Base-by-base conservation (phyloP, 2,329 filamentous ascomycete genomes). In the Drechslerella dactyloides region DNA sequence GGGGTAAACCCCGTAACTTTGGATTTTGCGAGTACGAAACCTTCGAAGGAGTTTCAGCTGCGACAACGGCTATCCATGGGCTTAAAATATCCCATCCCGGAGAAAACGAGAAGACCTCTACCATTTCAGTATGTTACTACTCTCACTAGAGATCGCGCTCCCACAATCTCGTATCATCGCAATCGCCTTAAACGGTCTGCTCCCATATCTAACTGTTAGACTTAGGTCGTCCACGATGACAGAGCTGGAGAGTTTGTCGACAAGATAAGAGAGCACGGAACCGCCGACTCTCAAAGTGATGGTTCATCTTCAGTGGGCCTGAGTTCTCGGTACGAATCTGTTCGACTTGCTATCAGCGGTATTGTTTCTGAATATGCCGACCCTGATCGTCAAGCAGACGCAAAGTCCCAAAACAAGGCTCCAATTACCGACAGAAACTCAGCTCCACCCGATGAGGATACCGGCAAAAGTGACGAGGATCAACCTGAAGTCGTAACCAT, bases 1-100 rank as follows among this genome's bases (percentile, higher is more conserved):
- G 91, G 75, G 87, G 90, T 75, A 94, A 93, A 81, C 87, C 88
- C 63, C 88, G 89, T 80, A 89, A 88, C 74, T 97, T 97, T 82
- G 94, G 93, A 13, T 97, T 99, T 81, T 94, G 93, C 69, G 90
- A 97, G 80, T 99, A 90, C 80, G 93, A 96, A 74, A 93, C 97
- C 79, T 87, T 89, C 23, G 90, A 96, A 79, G 93, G 92, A 75
- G 58, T 72, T 10, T 55, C 60, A 3, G 68, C 60, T 13, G 68
- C 68, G 6, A 35, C 64, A 21, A 72, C 51, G 10, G 23, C 55
- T 1, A n/a, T 72, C 7, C 35, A 72, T 33, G 60, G 62, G 19
- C 37, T 72, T 13, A 54, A 50, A 21, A 44, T 72, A 40, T 27
- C 60, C 1, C 40, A 64, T 55, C 87, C 44, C 90, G 91, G 81